These are phyloP conservation scores for Xylaria sp. DNA, from an alignment of 2,329 filamentous ascomycete genomes.

Conservation along the genomic window DNA sequence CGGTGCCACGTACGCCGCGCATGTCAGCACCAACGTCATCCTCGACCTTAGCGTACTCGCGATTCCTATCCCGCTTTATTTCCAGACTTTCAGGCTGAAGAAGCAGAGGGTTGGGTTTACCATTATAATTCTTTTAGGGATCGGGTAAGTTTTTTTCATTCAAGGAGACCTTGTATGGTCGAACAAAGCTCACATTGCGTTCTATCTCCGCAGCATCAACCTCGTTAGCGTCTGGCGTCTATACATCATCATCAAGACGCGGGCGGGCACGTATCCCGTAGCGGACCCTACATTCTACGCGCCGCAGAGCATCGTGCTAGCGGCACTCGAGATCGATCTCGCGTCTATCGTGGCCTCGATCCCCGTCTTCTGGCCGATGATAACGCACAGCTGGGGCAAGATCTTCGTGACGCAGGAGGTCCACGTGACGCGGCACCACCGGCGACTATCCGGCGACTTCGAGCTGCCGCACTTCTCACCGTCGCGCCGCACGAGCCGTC, in stretches of 20 bases:
- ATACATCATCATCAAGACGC: conserved; percentile 45
- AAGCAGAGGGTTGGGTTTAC: conserved; percentile 50
- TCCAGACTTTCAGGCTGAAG: conserved; percentile 42
- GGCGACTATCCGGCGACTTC: conserved; percentile 42
- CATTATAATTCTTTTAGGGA: conserved; percentile 48
- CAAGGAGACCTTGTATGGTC: background rate
- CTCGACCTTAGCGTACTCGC: conserved; percentile 50
- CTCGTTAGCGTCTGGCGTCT: conserved; percentile 50
- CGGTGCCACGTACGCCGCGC: conserved; percentile 46
- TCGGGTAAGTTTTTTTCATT: conserved; percentile 44
- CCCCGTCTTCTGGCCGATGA: conserved; percentile 50
- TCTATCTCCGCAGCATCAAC: conserved; percentile 43
- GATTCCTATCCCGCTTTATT: conserved; percentile 49
- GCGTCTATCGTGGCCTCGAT: conserved; percentile 50
- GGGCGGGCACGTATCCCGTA: conserved; percentile 50
- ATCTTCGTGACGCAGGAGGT: conserved; percentile 54
- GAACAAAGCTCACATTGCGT: background rate
- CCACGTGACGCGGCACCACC: conserved; percentile 48
- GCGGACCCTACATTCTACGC: conserved; percentile 53
- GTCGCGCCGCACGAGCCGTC: conserved; percentile 18
- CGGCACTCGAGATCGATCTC: conserved; percentile 51
- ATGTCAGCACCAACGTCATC: conserved; percentile 49
- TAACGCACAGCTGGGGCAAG: conserved; percentile 45
- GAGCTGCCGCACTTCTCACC: conserved; percentile 26
- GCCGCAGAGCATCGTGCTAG: conserved; percentile 50